Percentiles rank a stretch among this genome's conserved stretches.
Conservation (phyloP, 805 yeast genomes). For the Yamadazyma phyllophila region DNA sequence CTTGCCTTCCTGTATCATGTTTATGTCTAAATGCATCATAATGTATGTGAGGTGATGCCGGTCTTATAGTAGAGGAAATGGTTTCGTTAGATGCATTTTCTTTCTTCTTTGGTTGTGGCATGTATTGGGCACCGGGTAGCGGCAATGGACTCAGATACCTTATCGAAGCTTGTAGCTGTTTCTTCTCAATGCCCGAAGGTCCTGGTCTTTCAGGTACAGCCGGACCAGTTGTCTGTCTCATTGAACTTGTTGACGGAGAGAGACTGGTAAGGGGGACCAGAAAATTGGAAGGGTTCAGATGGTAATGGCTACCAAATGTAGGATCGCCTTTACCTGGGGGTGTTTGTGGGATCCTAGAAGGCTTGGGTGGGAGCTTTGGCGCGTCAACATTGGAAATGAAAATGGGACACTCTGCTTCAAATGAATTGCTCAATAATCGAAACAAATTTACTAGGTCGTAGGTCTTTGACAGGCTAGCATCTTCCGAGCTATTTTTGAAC, state of each 20-base stretch:
- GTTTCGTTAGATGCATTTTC: no score
- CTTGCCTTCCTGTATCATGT: no score
- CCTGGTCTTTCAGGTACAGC: conserved; percentile 1
- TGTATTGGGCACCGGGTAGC: neutral
- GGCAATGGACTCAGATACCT: neutral
- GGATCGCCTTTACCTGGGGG: no score
- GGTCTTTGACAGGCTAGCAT: conserved; percentile 6
- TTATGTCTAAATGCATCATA: no score
- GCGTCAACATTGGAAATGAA: conserved; percentile 2
- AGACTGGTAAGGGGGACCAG: no score
- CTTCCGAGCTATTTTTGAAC: conserved; percentile 27
- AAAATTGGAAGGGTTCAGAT: no score
- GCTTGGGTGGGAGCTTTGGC: conserved; percentile 6
- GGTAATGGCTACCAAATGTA: no score
- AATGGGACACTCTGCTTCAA: conserved; percentile 21
- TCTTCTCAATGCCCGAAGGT: neutral
- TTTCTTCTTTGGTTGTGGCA: no score
- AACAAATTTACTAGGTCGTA: conserved; percentile 33
- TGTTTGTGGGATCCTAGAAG: neutral
- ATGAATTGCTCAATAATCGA: conserved; percentile 28
- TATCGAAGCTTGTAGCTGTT: neutral
- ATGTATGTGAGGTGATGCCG: no score
- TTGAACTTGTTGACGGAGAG: no score
- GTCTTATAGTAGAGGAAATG: no score
- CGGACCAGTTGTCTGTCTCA: conserved; percentile 5